Conservation (phyloP, 441 rosid species). For the Breynia disticha region DNA sequence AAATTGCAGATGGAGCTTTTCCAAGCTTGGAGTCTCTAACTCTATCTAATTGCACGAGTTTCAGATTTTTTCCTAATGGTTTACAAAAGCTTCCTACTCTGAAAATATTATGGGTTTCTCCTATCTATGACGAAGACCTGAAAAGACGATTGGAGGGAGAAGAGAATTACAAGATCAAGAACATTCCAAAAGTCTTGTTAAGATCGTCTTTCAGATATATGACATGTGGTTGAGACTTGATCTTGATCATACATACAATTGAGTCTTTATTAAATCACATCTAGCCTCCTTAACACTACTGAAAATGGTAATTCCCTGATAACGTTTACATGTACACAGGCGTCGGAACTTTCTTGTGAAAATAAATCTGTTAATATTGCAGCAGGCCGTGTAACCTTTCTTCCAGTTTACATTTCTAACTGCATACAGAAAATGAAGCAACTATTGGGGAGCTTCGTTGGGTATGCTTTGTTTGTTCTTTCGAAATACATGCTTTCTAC, state of each 20-base stretch:
- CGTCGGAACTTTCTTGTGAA: no score
- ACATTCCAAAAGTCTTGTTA: background rate
- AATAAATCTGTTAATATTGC: no score
- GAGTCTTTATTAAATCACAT: no score
- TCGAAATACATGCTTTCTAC: constrained; percentile 68
- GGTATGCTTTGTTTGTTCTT: constrained; percentile 57
- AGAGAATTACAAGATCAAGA: constrained; percentile 14
- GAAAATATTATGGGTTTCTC: background rate
- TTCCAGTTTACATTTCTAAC: no score
- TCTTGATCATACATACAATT: no score
- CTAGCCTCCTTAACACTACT: no score
- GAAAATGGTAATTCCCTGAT: no score
- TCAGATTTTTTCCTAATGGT: constrained; percentile 17
- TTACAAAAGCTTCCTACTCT: constrained; percentile 12
- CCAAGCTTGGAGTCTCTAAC: constrained; percentile 4
- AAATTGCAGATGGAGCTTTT: constrained; percentile 14
- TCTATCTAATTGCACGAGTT: background rate
- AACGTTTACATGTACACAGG: no score
- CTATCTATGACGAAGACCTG: background rate
- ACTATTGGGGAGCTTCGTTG: constrained; percentile 32
- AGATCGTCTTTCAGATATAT: no score
- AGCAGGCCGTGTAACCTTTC: no score
- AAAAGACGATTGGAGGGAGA: constrained; percentile 1
- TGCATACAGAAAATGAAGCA: constrained; percentile 1
- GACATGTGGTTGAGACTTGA: no score